These are phyloP conservation scores for Pseudogymnoascus sp. DNA, from an alignment of 2,329 filamentous ascomycete species.

Conservation along the genomic window DNA sequence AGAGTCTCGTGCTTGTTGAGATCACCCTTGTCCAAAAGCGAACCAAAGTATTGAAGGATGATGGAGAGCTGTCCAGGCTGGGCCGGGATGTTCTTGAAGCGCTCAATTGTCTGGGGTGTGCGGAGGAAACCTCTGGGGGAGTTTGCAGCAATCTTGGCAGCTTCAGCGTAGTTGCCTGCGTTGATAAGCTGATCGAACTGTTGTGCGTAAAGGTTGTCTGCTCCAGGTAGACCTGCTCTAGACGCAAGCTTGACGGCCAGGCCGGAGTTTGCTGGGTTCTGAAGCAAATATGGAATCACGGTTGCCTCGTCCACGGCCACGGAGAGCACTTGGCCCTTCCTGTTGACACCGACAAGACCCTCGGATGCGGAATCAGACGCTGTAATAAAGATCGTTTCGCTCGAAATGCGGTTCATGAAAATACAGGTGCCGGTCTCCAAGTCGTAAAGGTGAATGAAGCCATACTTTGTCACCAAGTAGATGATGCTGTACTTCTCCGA, in stretches of 20 bases:
- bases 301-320: constrained; percentile 89
- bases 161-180: constrained; percentile 74
- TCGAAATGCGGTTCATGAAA: constrained; percentile 99
- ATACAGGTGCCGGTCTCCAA: constrained; percentile 92
- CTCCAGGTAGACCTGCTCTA: constrained; percentile 85
- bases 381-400: constrained; percentile 97
- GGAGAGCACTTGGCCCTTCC: constrained; percentile 92
- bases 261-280: constrained; percentile 89
- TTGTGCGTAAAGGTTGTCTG: constrained; percentile 85
- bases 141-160: constrained; percentile 93
- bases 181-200: constrained; percentile 86
- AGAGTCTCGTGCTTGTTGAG: constrained; percentile 91
- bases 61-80: constrained; percentile 83
- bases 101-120: constrained; percentile 90
- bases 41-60: constrained; percentile 95
- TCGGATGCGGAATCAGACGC: constrained; percentile 75
- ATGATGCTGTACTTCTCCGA: constrained; percentile 95
- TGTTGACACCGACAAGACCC: constrained; percentile 91
- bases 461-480: constrained; percentile 97
- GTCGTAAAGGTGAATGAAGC: constrained; percentile 98
- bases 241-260: constrained; percentile 96
- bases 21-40: constrained; percentile 89
- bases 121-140: constrained; percentile 93
- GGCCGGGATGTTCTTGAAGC: constrained; percentile 80
- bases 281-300: constrained; percentile 88